phyloP scores from a whole-genome alignment of 2,329 filamentous ascomycete species.

The Sporothrix brasiliensis region DNA sequence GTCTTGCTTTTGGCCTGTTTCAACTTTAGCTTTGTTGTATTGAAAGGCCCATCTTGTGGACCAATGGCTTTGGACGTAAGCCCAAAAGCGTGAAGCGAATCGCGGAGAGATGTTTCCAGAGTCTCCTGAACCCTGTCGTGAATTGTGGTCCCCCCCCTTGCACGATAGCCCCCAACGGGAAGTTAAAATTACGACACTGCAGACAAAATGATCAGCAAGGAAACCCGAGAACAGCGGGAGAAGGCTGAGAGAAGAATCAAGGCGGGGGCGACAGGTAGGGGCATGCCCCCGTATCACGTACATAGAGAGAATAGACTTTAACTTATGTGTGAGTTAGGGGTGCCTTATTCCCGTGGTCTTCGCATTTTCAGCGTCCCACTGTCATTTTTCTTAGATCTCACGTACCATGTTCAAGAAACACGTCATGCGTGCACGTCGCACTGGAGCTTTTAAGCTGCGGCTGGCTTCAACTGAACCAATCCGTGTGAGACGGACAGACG shows the following conservation, averaged over 20 bases:
- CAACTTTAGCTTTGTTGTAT: slow-evolving; percentile 4
- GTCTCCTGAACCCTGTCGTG: background rate
- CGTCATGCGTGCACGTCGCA: background rate
- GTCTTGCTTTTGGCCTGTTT: slow-evolving; percentile 5
- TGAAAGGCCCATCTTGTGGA: background rate
- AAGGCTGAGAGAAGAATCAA: slow-evolving; percentile 5
- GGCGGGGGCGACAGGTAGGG: background rate
- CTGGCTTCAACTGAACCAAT: no score
- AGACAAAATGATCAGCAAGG: slow-evolving; percentile 23
- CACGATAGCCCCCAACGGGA: slow-evolving; percentile 11
- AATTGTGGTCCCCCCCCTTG: slow-evolving; percentile 12
- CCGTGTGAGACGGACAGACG: background rate
- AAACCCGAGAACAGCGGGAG: background rate
- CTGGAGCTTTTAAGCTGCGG: no score
- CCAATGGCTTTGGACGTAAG: background rate
- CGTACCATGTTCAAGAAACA: background rate
- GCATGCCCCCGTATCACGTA: no score
- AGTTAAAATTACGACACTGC: slow-evolving; percentile 32
- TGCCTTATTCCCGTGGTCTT: background rate
- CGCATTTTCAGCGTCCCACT: background rate
- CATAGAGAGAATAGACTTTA: no score
- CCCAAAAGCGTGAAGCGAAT: background rate
- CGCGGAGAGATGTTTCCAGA: background rate
- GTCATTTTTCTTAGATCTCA: background rate
- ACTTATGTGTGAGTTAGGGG: background rate